Base-by-base conservation (phyloP, 2,329 filamentous ascomycete species). In the Hymenoscyphus fraxineus region DNA sequence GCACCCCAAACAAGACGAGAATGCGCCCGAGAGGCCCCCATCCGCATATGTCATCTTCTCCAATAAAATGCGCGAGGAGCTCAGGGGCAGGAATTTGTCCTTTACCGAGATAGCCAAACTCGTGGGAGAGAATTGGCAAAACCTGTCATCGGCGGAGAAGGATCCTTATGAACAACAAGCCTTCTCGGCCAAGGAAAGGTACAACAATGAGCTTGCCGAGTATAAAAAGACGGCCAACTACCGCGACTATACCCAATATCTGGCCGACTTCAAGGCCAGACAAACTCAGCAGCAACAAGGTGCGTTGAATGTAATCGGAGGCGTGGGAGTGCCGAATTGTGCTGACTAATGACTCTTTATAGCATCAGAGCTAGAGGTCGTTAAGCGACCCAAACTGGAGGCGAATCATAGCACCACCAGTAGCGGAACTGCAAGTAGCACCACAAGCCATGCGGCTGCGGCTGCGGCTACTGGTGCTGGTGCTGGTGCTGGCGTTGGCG, bases 11-110 rank as follows among this genome's bases (percentile, higher is more conserved):
- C 82, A 90, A 3, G 91, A 95, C 70, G 88, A 92, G 65, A 87
- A 91, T 78, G 91, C 91, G 0, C 91, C 91, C 1, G 90, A 93
- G 73, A 82, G 91, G 31, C 90, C 91, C 1, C 89, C 90, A 0
- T 94, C 91, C 4, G 91, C 91, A 59, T 94, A 94, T 77, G 91
- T 94, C 13, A 84, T 94, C 16, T 95, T 95, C 73, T 93, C 91
- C 0, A 94, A 94, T 71, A 91, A 90, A 77, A 89, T 92, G 77
- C 85, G 91, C 71, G 91, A 94, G 71, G 86, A 90, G 27, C 78
- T 94, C 31, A 92, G 91, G 73, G 89, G 87, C 3, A 87, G 90
- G 65, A 90, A 89, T 58, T 78, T 94, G 4, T 90, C 88, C 0
- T 95, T 95, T 71, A 93, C 90, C 1, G 90, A 93, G 72, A 93